Conservation (phyloP, 306 rosid genomes). For the Malus sylvestris region DNA sequence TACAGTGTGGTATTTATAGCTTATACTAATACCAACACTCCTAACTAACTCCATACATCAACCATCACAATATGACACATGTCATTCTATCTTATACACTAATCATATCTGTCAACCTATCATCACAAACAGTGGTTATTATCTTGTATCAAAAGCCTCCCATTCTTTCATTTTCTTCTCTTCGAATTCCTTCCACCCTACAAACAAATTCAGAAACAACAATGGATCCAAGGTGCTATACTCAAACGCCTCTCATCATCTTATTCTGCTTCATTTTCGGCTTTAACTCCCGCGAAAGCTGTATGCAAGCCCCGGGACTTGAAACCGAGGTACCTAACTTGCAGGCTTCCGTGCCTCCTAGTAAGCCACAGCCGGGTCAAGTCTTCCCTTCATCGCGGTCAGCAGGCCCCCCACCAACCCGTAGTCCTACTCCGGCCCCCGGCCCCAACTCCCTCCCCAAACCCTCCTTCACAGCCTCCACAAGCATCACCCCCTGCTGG, state of each 20-base stretch:
- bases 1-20: too few species aligned
- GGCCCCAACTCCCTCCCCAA: neutral
- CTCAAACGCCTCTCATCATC: neutral
- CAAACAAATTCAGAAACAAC: neutral
- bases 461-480: neutral
- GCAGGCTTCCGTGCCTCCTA: neutral
- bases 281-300: neutral
- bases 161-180: neutral
- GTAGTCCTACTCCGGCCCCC: neutral
- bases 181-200: neutral
- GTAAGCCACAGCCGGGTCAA: neutral
- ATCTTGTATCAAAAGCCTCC: neutral
- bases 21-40: too few species aligned
- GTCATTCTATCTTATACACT: too few species aligned
- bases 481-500: neutral
- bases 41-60: too few species aligned
- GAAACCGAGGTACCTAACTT: neutral
- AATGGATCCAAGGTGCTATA: neutral
- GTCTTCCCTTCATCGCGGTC: neutral
- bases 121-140: neutral
- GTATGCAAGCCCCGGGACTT: neutral
- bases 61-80: too few species aligned
- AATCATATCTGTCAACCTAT: too few species aligned
- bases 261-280: slow-evolving; percentile 1
- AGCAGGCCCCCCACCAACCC: neutral